Evolutionary conservation across 805 yeast species (phyloP), one percentile per base, ranked within the genome.

Genomic region (Spathaspora boniae): DNA sequence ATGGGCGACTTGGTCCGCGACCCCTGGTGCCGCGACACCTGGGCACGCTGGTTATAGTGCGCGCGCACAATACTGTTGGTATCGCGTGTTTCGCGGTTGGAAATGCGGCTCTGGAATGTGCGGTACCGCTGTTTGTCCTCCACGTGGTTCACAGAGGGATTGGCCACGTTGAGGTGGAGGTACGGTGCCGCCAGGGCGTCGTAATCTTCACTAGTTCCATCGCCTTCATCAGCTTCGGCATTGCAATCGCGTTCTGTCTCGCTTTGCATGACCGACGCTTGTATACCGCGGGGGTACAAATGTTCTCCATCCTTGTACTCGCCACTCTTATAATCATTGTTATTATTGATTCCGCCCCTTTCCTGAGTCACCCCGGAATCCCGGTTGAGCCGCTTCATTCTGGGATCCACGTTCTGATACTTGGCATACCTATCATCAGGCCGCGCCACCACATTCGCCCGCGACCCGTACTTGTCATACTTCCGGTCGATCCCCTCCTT

Each of bases 41-140:
- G 74, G 0, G 96, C 82, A 50, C 94, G 74, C 45, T 84, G 83
- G 58, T 93, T 93, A 58, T 93, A 93, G 59, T 87, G 96, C 32
- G 74, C 69, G 44, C 88, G 70, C 21, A 93, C 94, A 36, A 85
- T 73, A 30, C 77, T 76, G 48, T 84, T 85, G 36, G 76, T 73
- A 43, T 70, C 58, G 49, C 61, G 49, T 46, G 60, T 48, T 18
- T 61, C 62, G 33, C 51, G 52, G 36, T 62, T 59, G 6, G 52
- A 42, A 21, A 65, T 60, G 26, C 51, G 51, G 40, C 70, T 62
- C 38, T 62, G 68, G 44, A 67, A 65, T 8, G 67, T 58, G 36
- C 56, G 62, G 50, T 65, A 64, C 37, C 51, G 43, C 7, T 26
- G 21, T 19, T 36, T 31, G n/a, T 24, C 33, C 4, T 28, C n/a